phyloP scores from a whole-genome alignment of 2,329 filamentous ascomycete genomes.

The Lasiodiplodia gonubiensis region DNA sequence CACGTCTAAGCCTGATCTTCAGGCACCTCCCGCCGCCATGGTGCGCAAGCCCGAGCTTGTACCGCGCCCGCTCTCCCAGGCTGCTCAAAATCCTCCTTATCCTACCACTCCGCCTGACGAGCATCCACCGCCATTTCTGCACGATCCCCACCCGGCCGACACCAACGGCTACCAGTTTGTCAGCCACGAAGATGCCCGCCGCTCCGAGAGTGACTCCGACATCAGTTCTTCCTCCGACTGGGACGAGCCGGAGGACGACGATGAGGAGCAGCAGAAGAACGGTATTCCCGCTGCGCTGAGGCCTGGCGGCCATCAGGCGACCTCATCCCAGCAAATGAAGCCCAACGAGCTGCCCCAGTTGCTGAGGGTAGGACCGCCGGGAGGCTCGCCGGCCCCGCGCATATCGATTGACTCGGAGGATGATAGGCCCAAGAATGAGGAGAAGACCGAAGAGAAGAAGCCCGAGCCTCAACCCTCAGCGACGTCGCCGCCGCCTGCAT shows the following conservation, averaged over 20 bases:
- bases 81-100: conserved; percentile 51
- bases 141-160: conserved; percentile 31
- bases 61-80: conserved; percentile 47
- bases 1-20: conserved; percentile 13
- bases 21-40: conserved; percentile 39
- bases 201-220: conserved; percentile 36
- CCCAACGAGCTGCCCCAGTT: conserved; percentile 37
- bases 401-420: conserved; percentile 24
- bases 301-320: conserved; percentile 41
- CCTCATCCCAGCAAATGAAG: conserved; percentile 27
- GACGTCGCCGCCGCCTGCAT: conserved; percentile 4
- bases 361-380: conserved; percentile 40
- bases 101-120: conserved; percentile 49
- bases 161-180: conserved; percentile 23
- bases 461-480: conserved; percentile 37
- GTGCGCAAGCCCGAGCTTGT: conserved; percentile 53
- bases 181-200: conserved; percentile 31
- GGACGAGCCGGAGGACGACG: conserved; percentile 44
- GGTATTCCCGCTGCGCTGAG: conserved; percentile 45
- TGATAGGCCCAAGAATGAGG: conserved; percentile 33
- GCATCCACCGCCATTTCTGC: conserved; percentile 36
- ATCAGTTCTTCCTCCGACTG: conserved; percentile 40
- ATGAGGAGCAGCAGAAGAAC: conserved; percentile 31
- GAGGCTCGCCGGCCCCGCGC: conserved; percentile 34
- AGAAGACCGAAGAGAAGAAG: conserved; percentile 33